Evolutionary conservation across 2,329 filamentous ascomycete genomes (phyloP).

Genomic region (Zasmidium angulare): DNA sequence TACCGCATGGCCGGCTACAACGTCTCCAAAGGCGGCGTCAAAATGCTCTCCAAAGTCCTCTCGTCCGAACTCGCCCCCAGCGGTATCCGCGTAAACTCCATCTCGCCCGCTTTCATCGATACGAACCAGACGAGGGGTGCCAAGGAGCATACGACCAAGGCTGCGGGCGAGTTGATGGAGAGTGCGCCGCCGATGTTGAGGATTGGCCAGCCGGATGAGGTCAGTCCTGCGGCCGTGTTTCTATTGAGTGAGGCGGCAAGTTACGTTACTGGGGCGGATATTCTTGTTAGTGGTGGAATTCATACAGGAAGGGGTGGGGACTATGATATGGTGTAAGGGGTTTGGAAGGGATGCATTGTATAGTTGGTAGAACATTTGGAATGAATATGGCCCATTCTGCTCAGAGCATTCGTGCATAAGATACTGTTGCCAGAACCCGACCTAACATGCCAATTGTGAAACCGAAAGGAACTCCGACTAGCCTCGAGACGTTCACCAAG

Average conservation of each 20-base stretch:
- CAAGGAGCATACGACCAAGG: constrained; percentile 22
- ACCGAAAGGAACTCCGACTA: no score
- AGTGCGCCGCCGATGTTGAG: constrained; percentile 23
- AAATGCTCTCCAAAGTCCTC: constrained; percentile 29
- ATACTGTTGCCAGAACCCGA: no score
- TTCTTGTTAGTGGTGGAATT: constrained; percentile 28
- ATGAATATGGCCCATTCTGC: no score
- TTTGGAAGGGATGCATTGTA: no score
- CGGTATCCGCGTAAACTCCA: constrained; percentile 29
- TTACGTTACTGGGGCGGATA: constrained; percentile 44
- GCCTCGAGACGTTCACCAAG: no score
- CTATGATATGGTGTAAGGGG: constrained; percentile 15
- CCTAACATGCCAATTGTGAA: no score
- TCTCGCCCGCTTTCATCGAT: constrained; percentile 29
- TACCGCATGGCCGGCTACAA: constrained; percentile 37
- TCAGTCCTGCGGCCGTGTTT: constrained; percentile 40
- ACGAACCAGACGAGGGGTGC: constrained; percentile 26
- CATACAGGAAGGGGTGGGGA: constrained; percentile 27
- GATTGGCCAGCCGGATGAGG: constrained; percentile 27
- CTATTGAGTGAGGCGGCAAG: constrained; percentile 43
- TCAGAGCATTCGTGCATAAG: no score
- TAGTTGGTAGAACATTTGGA: no score
- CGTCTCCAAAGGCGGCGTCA: constrained; percentile 32
- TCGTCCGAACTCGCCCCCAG: constrained; percentile 37
- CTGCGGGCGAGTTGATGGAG: constrained; percentile 24